Conservation (phyloP, 495 filamentous ascomycete species). For the Haplographium delicatum region DNA sequence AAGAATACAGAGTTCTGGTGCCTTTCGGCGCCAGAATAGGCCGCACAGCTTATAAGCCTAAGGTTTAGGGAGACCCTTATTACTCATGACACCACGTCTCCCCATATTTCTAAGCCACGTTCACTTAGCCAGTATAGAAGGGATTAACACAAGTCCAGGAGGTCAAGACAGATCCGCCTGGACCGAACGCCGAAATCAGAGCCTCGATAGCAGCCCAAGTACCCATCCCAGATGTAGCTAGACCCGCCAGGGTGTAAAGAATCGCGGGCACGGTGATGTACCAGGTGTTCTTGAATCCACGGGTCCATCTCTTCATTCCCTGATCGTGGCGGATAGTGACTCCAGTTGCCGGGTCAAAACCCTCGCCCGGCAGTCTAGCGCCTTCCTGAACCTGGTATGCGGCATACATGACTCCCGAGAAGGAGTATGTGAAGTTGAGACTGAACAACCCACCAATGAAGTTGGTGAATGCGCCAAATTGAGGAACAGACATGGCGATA, state of each 20-base stretch:
- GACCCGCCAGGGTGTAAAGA: not conserved
- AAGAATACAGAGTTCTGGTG: too few relatives aligned
- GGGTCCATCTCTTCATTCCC: slow-evolving; percentile 30
- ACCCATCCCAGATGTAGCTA: not conserved
- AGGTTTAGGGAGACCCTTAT: too few relatives aligned
- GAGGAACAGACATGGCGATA: slow-evolving; percentile 43
- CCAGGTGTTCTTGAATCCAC: slow-evolving; percentile 28
- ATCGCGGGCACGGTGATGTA: not conserved
- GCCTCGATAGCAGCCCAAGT: not conserved
- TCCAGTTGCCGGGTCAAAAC: slow-evolving; percentile 41
- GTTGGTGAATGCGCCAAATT: slow-evolving; percentile 37
- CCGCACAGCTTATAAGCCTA: too few relatives aligned
- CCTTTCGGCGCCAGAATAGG: too few relatives aligned
- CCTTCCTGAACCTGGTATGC: slow-evolving; percentile 36
- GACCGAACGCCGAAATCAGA: not conserved
- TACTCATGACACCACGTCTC: too few relatives aligned
- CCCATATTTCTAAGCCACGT: too few relatives aligned
- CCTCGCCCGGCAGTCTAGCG: slow-evolving; percentile 34
- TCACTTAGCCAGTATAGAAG: not conserved
- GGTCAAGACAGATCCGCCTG: not conserved
- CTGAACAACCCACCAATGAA: slow-evolving; percentile 40
- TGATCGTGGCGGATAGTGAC: slow-evolving; percentile 27
- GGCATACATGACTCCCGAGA: slow-evolving; percentile 40
- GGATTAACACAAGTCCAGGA: not conserved
- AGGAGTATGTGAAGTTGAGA: slow-evolving; percentile 42